phyloP scores from a whole-genome alignment of 352 stramenopile genomes.

The Phytophthora cactorum region DNA sequence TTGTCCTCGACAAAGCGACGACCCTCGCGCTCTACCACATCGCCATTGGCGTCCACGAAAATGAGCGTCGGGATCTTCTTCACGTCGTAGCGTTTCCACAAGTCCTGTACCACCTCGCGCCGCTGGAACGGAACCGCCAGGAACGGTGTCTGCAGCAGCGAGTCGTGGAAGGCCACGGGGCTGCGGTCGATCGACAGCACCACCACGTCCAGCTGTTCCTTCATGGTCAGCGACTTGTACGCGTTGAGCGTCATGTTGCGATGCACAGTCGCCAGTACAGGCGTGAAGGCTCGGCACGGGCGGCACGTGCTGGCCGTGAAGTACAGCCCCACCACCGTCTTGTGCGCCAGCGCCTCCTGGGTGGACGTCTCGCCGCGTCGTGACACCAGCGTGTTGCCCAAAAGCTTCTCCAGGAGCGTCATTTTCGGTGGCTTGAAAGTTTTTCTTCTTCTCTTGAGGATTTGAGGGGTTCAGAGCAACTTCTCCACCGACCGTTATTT shows the following conservation, averaged over 20 bases:
- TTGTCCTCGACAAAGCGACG: conserved; percentile 66
- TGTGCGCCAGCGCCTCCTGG: conserved; percentile 55
- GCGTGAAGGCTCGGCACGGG: conserved; percentile 70
- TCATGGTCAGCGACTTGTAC: conserved; percentile 65
- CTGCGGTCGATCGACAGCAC: conserved; percentile 66
- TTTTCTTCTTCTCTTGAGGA: conserved; percentile 9
- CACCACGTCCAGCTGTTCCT: conserved; percentile 66
- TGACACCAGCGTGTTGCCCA: conserved; percentile 57
- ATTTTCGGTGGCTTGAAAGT: conserved; percentile 29
- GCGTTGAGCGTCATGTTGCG: conserved; percentile 67
- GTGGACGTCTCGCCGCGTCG: conserved; percentile 58
- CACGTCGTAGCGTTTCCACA: conserved; percentile 74
- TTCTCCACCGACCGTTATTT: conserved; percentile 31
- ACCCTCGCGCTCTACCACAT: conserved; percentile 68
- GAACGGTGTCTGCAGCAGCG: conserved; percentile 66
- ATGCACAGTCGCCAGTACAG: conserved; percentile 64
- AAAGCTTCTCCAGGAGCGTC: conserved; percentile 64
- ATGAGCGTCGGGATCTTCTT: conserved; percentile 76
- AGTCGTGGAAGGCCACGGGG: conserved; percentile 60
- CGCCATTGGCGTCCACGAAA: conserved; percentile 67
- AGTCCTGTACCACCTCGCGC: conserved; percentile 55
- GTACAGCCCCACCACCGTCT: conserved; percentile 66
- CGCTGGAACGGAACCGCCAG: conserved; percentile 60
- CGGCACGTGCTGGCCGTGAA: conserved; percentile 69
- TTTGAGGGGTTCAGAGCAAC: conserved; percentile 13